These are phyloP conservation scores for Neurospora sp. DNA, from an alignment of 495 filamentous ascomycete genomes.

Conservation along the genomic window DNA sequence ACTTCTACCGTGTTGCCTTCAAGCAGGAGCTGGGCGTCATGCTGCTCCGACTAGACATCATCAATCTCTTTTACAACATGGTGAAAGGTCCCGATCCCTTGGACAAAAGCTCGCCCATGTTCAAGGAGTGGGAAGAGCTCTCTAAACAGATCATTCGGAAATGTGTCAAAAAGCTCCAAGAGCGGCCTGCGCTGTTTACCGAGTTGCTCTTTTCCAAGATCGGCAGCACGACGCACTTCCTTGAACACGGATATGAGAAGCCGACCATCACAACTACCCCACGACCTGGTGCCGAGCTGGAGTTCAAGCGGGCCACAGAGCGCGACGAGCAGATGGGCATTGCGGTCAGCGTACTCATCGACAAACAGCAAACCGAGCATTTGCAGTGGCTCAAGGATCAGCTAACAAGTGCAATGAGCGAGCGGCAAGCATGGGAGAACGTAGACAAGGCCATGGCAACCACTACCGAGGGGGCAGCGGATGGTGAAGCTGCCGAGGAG, in stretches of 20 bases:
- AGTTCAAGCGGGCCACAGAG: constrained; percentile 62
- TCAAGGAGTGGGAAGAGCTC: constrained; percentile 87
- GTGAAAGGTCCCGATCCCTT: constrained; percentile 83
- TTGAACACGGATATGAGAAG: constrained; percentile 85
- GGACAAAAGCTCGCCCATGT: constrained; percentile 50
- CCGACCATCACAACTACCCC: constrained; percentile 50
- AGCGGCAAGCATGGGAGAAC: constrained; percentile 72
- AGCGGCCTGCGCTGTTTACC: constrained; percentile 70
- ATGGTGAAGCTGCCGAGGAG: constrained; percentile 28
- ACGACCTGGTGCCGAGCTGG: constrained; percentile 60
- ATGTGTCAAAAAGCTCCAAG: constrained; percentile 67
- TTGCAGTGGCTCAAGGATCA: constrained; percentile 74
- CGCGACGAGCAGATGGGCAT: constrained; percentile 63
- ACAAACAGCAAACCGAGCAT: constrained; percentile 62
- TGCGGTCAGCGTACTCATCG: constrained; percentile 63
- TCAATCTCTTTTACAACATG: constrained; percentile 80
- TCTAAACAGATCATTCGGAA: constrained; percentile 69
- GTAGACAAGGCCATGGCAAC: constrained; percentile 46
- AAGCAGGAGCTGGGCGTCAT: constrained; percentile 84
- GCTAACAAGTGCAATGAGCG: constrained; percentile 53
- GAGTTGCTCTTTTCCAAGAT: constrained; percentile 95
- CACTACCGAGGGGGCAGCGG: constrained; percentile 10
- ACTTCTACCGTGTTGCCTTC: constrained; percentile 90
- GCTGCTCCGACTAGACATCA: constrained; percentile 82
- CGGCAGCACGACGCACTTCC: constrained; percentile 66